Conservation (phyloP, 1,139 yeast species). For the Taiozyma sp. region DNA sequence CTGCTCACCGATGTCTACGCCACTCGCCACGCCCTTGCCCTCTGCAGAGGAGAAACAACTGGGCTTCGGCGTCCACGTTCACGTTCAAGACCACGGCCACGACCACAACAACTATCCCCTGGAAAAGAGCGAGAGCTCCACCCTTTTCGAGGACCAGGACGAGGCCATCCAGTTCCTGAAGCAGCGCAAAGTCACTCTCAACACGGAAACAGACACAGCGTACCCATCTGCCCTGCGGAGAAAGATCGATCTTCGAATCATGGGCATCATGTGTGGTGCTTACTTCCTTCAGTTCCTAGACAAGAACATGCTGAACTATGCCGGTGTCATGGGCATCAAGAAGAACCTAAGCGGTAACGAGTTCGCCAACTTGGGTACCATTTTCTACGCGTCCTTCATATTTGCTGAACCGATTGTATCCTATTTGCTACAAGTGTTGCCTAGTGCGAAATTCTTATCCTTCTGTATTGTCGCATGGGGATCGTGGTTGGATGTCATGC, state of each 20-base stretch:
- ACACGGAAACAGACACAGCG: constrained; percentile 14
- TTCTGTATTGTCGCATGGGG: constrained; percentile 41
- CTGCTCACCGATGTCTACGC: neutral
- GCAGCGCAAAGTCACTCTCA: constrained; percentile 7
- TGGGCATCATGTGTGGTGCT: constrained; percentile 43
- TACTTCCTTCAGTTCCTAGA: constrained; percentile 47
- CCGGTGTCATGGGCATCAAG: constrained; percentile 49
- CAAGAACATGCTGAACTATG: constrained; percentile 43
- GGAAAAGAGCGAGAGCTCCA: constrained; percentile 62
- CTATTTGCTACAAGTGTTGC: constrained; percentile 42
- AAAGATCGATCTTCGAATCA: constrained; percentile 38
- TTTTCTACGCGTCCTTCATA: constrained; percentile 49
- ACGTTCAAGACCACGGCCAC: too few relatives aligned
- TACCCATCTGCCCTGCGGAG: constrained; percentile 27
- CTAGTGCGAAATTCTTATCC: constrained; percentile 44
- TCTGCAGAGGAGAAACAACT: constrained; percentile 56
- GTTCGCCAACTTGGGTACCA: constrained; percentile 55
- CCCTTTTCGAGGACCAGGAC: constrained; percentile 31
- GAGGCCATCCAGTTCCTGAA: constrained; percentile 22
- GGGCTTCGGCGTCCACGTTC: constrained; percentile 39
- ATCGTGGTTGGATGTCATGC: constrained; percentile 41
- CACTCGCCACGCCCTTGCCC: neutral
- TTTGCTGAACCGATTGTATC: constrained; percentile 51
- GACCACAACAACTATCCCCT: constrained; percentile 42
- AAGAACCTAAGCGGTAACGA: constrained; percentile 35